phyloP scores from a whole-genome alignment of 1,284 basidiomycete species.

The Ceratobasidium sp. region DNA sequence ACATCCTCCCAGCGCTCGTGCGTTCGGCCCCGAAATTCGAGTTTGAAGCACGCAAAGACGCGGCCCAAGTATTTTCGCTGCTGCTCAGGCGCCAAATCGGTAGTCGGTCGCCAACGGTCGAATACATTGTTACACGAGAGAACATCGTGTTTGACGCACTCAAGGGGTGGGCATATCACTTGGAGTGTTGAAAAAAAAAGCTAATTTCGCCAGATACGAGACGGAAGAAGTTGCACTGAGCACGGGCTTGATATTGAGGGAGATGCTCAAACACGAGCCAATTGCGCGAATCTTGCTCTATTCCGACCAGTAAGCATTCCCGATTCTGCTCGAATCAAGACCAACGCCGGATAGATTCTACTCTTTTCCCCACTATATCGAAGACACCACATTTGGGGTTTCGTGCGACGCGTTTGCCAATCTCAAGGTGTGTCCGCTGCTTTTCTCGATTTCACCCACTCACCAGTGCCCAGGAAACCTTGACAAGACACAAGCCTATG shows the following conservation, averaged over 20 bases:
- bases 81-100: constrained; percentile 96
- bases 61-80: constrained; percentile 95
- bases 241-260: constrained; percentile 96
- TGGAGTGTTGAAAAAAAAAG: not conserved
- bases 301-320: constrained; percentile 81
- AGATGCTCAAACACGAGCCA: constrained; percentile 95
- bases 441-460: not conserved
- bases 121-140: constrained; percentile 85
- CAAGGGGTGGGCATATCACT: constrained; percentile 59
- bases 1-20: constrained; percentile 85
- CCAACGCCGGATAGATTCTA: constrained; percentile 76
- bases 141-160: constrained; percentile 90
- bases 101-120: constrained; percentile 90
- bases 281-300: constrained; percentile 90
- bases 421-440: constrained; percentile 65
- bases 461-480: constrained; percentile 64
- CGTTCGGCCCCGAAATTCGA: constrained; percentile 86
- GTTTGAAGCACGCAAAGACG: constrained; percentile 96
- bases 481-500: constrained; percentile 96
- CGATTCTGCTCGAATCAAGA: not conserved
- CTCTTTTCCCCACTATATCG: constrained; percentile 95
- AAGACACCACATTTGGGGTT: constrained; percentile 96
- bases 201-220: constrained; percentile 65
- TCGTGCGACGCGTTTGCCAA: constrained; percentile 98
- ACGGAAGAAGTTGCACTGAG: constrained; percentile 96